Conservation (phyloP, 108 stramenopile species). For the Poteriospumella lacustris region DNA sequence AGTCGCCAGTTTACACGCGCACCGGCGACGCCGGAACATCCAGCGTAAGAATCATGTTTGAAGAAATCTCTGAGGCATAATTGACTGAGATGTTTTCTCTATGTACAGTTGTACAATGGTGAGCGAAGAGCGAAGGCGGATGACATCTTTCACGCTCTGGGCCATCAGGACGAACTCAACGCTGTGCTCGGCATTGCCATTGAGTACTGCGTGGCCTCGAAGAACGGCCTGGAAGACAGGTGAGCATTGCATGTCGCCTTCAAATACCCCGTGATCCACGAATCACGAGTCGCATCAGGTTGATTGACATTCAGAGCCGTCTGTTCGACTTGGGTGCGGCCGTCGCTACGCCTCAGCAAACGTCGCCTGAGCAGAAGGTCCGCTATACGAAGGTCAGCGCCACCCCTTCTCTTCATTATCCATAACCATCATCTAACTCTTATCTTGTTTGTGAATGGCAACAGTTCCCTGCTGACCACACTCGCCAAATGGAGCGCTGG, state of each 20-base stretch:
- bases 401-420: too few species aligned
- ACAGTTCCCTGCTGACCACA: background rate
- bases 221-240: background rate
- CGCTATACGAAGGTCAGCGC: too few species aligned
- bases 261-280: too few species aligned
- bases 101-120: slow-evolving; percentile 15
- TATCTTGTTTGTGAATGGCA: too few species aligned
- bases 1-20: slow-evolving; percentile 16
- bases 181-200: slow-evolving; percentile 19
- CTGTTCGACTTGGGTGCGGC: slow-evolving; percentile 29
- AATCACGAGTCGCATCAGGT: background rate
- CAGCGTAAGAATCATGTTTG: too few species aligned
- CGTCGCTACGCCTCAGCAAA: slow-evolving; percentile 2
- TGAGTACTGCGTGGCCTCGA: slow-evolving; percentile 5
- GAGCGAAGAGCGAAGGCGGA: slow-evolving; percentile 19
- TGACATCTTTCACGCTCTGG: slow-evolving; percentile 12
- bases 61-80: too few species aligned
- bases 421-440: too few species aligned
- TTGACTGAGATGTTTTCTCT: background rate
- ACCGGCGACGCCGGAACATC: slow-evolving; percentile 19
- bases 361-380: too few species aligned
- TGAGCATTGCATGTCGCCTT: background rate
- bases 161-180: slow-evolving; percentile 25
- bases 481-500: slow-evolving; percentile 5
- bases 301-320: slow-evolving; percentile 20